Evolutionary conservation across 2,329 filamentous ascomycete species (phyloP).

Genomic region (Botrytis galanthina): DNA sequence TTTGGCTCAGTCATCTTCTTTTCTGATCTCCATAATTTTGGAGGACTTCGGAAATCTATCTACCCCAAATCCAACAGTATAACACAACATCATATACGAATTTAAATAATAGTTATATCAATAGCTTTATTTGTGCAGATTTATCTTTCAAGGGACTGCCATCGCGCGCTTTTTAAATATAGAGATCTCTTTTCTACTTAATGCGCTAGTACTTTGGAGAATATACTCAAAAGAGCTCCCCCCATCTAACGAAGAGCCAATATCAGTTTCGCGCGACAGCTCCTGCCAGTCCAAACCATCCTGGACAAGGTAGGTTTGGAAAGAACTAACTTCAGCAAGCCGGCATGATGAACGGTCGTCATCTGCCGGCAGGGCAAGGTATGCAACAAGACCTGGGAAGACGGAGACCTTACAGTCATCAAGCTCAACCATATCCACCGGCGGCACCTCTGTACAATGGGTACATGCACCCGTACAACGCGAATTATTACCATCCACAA

Average conservation of each 20-base stretch:
- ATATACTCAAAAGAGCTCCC: not conserved
- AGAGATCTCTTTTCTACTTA: not conserved
- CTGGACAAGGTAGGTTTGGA: slow-evolving; percentile 33
- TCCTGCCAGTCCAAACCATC: slow-evolving; percentile 25
- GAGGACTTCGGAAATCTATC: slow-evolving; percentile 5
- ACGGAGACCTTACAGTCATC: slow-evolving; percentile 38
- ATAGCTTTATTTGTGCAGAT: not conserved
- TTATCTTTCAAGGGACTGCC: not conserved
- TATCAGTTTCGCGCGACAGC: slow-evolving; percentile 6
- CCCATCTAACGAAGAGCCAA: not conserved
- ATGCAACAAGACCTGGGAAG: slow-evolving; percentile 39
- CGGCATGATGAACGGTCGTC: slow-evolving; percentile 75
- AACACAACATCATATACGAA: not conserved
- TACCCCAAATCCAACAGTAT: not conserved
- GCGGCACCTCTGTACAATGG: slow-evolving; percentile 47
- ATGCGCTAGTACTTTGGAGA: not conserved
- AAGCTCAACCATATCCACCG: slow-evolving; percentile 45
- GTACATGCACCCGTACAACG: slow-evolving; percentile 52
- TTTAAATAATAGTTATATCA: not conserved
- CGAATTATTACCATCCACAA: slow-evolving; percentile 49
- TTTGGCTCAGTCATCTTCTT: slow-evolving; percentile 20
- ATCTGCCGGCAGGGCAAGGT: slow-evolving; percentile 74
- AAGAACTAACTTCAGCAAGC: slow-evolving; percentile 48
- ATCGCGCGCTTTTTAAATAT: not conserved
- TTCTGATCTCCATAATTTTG: slow-evolving; percentile 26